phyloP scores from a whole-genome alignment of 1,284 basidiomycete species.

The Cryptococcus amylolentus region DNA sequence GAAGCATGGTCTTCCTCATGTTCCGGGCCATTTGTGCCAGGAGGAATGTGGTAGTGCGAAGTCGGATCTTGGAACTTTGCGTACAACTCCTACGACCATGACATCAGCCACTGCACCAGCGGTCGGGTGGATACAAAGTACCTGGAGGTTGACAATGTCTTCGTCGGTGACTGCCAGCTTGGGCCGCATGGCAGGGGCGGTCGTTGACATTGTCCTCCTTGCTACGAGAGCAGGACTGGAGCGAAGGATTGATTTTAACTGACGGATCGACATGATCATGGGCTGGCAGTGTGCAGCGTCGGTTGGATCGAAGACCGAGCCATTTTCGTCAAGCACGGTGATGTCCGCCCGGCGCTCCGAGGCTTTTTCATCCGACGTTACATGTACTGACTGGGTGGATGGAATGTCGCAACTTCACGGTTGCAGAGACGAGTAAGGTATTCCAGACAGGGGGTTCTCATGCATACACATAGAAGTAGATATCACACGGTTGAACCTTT shows the following conservation, averaged over 20 bases:
- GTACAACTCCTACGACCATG: conserved; percentile 27
- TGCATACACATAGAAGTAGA: conserved; percentile 13
- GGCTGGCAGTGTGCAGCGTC: too few species aligned
- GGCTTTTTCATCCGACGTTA: neutral
- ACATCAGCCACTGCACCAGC: neutral
- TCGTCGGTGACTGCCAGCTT: conserved; percentile 2
- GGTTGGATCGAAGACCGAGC: too few species aligned
- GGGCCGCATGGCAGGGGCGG: neutral
- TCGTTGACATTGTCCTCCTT: too few species aligned
- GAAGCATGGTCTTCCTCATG: conserved; percentile 40
- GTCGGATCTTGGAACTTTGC: conserved; percentile 39
- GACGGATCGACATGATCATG: too few species aligned
- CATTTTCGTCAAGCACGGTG: too few species aligned
- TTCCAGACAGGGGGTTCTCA: conserved; percentile 1
- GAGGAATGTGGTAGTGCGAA: conserved; percentile 40
- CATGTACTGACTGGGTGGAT: neutral
- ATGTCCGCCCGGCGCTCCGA: too few species aligned
- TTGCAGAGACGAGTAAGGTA: neutral
- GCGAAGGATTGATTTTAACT: too few species aligned
- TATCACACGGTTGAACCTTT: conserved; percentile 1
- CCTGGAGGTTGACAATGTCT: conserved; percentile 5
- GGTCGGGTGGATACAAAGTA: neutral
- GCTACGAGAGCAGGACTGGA: too few species aligned
- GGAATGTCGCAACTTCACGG: too few species aligned
- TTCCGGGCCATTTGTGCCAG: conserved; percentile 36